Conservation (phyloP, 352 stramenopile genomes). For the Globisporangium takayamanum region DNA sequence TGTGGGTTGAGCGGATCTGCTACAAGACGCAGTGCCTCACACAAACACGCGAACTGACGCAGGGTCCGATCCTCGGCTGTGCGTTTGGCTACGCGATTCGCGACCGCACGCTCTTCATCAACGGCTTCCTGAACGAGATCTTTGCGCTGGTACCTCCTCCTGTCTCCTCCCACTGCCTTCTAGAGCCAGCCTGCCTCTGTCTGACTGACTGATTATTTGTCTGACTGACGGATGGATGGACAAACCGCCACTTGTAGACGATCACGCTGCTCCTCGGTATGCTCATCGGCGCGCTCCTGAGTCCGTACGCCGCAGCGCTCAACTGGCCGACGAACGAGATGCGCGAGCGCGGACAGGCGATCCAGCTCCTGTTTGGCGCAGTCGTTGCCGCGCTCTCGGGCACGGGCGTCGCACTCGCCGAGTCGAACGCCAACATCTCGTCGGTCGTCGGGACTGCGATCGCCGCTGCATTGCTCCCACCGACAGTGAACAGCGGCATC, state of each 20-base stretch:
- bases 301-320: slow-evolving; percentile 65
- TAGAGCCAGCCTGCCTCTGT: background rate
- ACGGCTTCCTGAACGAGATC: slow-evolving; percentile 76
- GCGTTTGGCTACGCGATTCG: slow-evolving; percentile 77
- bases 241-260: slow-evolving; percentile 20
- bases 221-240: background rate
- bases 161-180: background rate
- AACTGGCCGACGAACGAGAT: slow-evolving; percentile 85
- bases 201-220: background rate
- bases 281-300: slow-evolving; percentile 74
- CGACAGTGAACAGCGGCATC: slow-evolving; percentile 83
- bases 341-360: slow-evolving; percentile 66
- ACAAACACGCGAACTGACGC: background rate
- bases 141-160: slow-evolving; percentile 49
- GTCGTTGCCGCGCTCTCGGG: slow-evolving; percentile 74
- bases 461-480: slow-evolving; percentile 68
- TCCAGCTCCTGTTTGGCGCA: slow-evolving; percentile 75
- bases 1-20: background rate
- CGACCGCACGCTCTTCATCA: slow-evolving; percentile 78
- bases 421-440: slow-evolving; percentile 86
- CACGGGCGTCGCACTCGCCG: slow-evolving; percentile 67
- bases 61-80: slow-evolving; percentile 80
- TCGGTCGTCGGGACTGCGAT: slow-evolving; percentile 88
- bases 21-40: background rate
- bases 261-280: slow-evolving; percentile 76